phyloP scores from a whole-genome alignment of 2,329 filamentous ascomycete genomes.

The Chaetomium sp. region DNA sequence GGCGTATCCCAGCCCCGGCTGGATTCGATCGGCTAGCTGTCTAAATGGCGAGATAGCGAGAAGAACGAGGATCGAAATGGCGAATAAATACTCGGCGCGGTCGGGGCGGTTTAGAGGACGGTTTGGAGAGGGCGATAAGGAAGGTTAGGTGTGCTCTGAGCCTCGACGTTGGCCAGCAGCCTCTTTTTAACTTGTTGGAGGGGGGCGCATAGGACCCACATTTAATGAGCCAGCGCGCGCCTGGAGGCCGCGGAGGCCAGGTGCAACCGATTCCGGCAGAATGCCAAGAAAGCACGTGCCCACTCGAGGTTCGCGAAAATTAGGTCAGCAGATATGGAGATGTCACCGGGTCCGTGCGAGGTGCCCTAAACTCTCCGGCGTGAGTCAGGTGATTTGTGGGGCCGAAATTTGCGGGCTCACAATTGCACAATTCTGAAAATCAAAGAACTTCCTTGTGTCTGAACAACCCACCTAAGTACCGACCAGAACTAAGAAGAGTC shows the following conservation, averaged over 20 bases:
- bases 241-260: not conserved
- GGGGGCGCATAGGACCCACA: constrained; percentile 11
- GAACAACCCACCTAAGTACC: constrained; percentile 24
- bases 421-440: constrained; percentile 25
- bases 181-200: constrained; percentile 18
- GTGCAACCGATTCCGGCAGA: constrained; percentile 10
- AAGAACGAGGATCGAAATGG: not conserved
- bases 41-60: not conserved
- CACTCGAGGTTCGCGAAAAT: not conserved
- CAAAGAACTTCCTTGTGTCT: constrained; percentile 25
- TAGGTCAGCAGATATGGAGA: constrained; percentile 15
- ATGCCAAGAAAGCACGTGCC: not conserved
- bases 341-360: too few relatives aligned
- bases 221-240: not conserved
- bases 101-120: not conserved
- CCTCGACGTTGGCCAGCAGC: constrained; percentile 13
- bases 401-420: constrained; percentile 20
- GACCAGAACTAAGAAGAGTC: constrained; percentile 84
- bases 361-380: constrained; percentile 19
- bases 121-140: constrained; percentile 13
- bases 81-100: not conserved
- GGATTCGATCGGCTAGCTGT: not conserved
- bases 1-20: not conserved
- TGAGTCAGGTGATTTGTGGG: constrained; percentile 23
- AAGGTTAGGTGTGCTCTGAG: constrained; percentile 16